phyloP scores from a whole-genome alignment of 805 yeast genomes.

The Wickerhamiella kurtzmanii region DNA sequence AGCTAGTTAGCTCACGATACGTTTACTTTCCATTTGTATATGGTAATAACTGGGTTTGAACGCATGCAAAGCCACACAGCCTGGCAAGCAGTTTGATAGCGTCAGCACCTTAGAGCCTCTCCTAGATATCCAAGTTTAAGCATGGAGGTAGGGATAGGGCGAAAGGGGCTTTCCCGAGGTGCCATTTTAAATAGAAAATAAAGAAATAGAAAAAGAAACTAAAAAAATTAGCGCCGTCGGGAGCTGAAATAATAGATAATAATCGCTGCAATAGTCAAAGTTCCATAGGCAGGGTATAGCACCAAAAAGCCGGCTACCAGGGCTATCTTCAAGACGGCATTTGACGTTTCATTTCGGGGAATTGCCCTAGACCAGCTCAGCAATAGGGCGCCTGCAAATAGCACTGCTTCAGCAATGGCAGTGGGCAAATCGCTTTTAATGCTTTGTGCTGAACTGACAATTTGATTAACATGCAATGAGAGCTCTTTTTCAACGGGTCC shows the following conservation, averaged over 20 bases:
- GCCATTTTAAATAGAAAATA: no score
- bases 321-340: constrained; percentile 5
- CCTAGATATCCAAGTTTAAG: no score
- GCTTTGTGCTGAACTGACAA: constrained; percentile 4
- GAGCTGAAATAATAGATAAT: constrained; percentile 1
- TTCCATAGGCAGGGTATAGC: constrained; percentile 11
- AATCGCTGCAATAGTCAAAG: constrained; percentile 1
- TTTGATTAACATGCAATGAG: constrained; percentile 3
- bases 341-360: constrained; percentile 2
- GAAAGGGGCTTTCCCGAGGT: no score
- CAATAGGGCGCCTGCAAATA: constrained; percentile 12
- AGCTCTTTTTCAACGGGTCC: background rate
- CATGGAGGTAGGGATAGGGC: no score
- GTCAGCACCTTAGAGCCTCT: no score
- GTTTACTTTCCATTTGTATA: no score
- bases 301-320: constrained; percentile 9
- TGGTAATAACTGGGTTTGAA: background rate
- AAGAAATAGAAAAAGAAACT: background rate
- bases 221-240: background rate
- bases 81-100: background rate
- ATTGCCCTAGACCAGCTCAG: constrained; percentile 9
- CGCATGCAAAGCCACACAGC: background rate
- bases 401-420: constrained; percentile 12
- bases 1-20: no score
- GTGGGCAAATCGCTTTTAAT: constrained; percentile 6